Conservation (phyloP, 139 green algal genomes). For the Protoeuglena noctilucae region DNA sequence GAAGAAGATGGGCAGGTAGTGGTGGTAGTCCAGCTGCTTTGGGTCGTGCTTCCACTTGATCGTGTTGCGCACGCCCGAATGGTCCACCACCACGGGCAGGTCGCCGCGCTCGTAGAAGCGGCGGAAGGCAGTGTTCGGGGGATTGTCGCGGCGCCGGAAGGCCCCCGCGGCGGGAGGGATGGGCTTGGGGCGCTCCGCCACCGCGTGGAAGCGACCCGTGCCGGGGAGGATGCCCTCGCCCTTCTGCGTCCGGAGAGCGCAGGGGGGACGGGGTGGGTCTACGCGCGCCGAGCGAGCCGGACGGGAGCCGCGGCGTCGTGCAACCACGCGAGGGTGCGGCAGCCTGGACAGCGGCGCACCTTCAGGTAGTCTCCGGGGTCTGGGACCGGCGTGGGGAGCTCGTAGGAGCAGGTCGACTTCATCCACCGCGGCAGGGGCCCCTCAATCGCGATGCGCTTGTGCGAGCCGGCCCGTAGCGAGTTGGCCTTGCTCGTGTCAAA, state of each 20-base stretch:
- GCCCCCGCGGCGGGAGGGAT: slow-evolving; percentile 24
- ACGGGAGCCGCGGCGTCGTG: neutral
- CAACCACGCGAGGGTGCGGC: slow-evolving; percentile 24
- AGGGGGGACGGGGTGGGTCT: too few species aligned
- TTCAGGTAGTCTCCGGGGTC: slow-evolving; percentile 33
- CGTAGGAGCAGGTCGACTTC: slow-evolving; percentile 28
- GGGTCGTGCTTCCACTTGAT: slow-evolving; percentile 71
- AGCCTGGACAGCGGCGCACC: slow-evolving; percentile 50
- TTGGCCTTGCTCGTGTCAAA: slow-evolving; percentile 41
- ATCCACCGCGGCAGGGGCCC: slow-evolving; percentile 36
- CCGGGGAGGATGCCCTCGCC: neutral
- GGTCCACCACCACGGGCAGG: slow-evolving; percentile 61
- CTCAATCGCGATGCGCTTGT: slow-evolving; percentile 19
- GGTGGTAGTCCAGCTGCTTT: slow-evolving; percentile 65
- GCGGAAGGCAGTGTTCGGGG: slow-evolving; percentile 59
- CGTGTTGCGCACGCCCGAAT: slow-evolving; percentile 54
- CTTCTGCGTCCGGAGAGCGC: too few species aligned
- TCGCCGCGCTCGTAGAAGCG: slow-evolving; percentile 68
- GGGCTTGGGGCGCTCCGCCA: slow-evolving; percentile 4
- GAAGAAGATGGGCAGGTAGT: slow-evolving; percentile 83
- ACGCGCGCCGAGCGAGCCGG: slow-evolving; percentile 3
- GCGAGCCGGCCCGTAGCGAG: slow-evolving; percentile 21
- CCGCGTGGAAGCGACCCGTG: neutral
- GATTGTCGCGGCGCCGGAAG: slow-evolving; percentile 33
- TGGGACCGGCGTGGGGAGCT: slow-evolving; percentile 18